Evolutionary conservation across 306 rosid genomes (phyloP).

Genomic region (Ochetophila trinervis): DNA sequence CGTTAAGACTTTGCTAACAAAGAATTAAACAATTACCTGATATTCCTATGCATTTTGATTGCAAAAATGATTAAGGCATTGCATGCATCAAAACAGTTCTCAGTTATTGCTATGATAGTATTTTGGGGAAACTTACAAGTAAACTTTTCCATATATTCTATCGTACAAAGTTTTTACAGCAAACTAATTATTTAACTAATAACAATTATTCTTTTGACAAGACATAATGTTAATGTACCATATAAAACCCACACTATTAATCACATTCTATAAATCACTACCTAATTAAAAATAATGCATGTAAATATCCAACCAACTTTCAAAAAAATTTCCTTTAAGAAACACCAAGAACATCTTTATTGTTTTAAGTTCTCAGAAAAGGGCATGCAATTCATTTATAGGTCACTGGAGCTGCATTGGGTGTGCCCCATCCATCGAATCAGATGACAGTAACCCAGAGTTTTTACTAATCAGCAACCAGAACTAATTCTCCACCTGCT

Average conservation of each 20-base stretch:
- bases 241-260: neutral
- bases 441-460: too few species aligned
- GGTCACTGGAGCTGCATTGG: too few species aligned
- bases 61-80: neutral
- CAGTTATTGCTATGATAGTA: too few species aligned
- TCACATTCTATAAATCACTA: neutral
- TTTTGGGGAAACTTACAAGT: neutral
- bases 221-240: too few species aligned
- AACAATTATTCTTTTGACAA: neutral
- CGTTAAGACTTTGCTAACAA: neutral
- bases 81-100: neutral
- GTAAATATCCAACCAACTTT: too few species aligned
- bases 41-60: neutral
- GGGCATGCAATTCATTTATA: too few species aligned
- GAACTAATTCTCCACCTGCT: constrained; percentile 49
- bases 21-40: neutral
- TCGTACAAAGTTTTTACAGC: neutral
- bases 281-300: too few species aligned
- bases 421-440: too few species aligned
- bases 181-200: neutral
- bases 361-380: too few species aligned
- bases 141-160: neutral
- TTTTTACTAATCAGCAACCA: neutral
- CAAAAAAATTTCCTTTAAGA: too few species aligned
- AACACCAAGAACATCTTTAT: too few species aligned